Evolutionary conservation across 2,329 filamentous ascomycete genomes (phyloP).

Genomic region (Xylariaceae sp.): DNA sequence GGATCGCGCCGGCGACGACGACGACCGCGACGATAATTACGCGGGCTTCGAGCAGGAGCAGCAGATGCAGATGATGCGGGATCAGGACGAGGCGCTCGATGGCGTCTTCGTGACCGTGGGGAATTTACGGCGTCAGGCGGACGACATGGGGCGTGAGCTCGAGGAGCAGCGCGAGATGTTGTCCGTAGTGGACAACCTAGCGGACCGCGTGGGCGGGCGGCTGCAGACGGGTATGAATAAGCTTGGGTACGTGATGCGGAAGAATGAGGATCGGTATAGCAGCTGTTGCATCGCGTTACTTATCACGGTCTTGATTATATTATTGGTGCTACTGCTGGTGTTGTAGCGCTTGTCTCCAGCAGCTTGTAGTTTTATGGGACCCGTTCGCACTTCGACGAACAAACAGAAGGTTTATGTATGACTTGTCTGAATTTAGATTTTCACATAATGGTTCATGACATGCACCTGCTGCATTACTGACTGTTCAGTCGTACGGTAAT

Average conservation of each 20-base stretch:
- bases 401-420: no score
- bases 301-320: constrained; percentile 81
- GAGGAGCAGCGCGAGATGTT: constrained; percentile 93
- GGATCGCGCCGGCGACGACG: constrained; percentile 16
- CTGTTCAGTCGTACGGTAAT: no score
- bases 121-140: constrained; percentile 82
- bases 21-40: constrained; percentile 55
- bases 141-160: constrained; percentile 92
- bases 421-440: no score
- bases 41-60: constrained; percentile 85
- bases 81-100: constrained; percentile 91
- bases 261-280: constrained; percentile 84
- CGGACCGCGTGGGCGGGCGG: constrained; percentile 82
- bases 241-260: constrained; percentile 76
- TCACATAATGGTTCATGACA: no score
- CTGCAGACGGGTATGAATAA: constrained; percentile 83
- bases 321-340: constrained; percentile 73
- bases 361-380: no score
- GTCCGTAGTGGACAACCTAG: constrained; percentile 76
- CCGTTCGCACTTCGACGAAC: no score
- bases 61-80: constrained; percentile 86
- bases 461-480: no score
- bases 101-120: constrained; percentile 91
- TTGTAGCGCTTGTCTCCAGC: constrained; percentile 35
- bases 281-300: constrained; percentile 88